These are phyloP conservation scores for Jacaranda mimosifolia DNA, from an alignment of 257 asterid species.

Conservation along the genomic window DNA sequence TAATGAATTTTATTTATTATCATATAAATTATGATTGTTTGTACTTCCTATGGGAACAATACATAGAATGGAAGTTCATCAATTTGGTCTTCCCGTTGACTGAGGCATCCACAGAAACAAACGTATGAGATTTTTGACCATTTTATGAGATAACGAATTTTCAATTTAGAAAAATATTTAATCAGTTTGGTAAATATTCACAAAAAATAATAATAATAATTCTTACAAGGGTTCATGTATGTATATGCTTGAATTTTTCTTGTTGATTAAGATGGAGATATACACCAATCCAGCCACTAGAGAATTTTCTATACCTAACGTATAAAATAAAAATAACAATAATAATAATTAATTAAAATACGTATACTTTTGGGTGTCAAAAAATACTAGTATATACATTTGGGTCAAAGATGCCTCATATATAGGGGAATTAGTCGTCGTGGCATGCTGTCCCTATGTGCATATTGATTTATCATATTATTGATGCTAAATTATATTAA, in stretches of 20 bases:
- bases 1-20: neutral
- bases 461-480: too few relatives aligned
- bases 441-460: too few relatives aligned
- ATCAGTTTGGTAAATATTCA: constrained; percentile 43
- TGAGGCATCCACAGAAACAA: too few relatives aligned
- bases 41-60: neutral
- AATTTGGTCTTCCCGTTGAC: too few relatives aligned
- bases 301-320: neutral
- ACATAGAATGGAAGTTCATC: too few relatives aligned
- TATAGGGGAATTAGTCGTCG: too few relatives aligned
- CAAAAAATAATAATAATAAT: neutral
- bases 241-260: neutral
- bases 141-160: neutral
- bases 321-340: neutral
- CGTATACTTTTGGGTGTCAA: constrained; percentile 22
- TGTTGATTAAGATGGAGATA: constrained; percentile 38
- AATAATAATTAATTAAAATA: constrained; percentile 16
- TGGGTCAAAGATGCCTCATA: constrained; percentile 49
- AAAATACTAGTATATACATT: neutral
- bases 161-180: neutral
- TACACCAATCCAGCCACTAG: constrained; percentile 24
- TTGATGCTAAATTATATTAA: too few relatives aligned
- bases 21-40: neutral
- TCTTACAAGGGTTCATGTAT: constrained; percentile 32
- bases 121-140: constrained; percentile 20